Evolutionary conservation across 441 rosid genomes (phyloP).

Genomic region (Pelargonium myrrhifolium): DNA sequence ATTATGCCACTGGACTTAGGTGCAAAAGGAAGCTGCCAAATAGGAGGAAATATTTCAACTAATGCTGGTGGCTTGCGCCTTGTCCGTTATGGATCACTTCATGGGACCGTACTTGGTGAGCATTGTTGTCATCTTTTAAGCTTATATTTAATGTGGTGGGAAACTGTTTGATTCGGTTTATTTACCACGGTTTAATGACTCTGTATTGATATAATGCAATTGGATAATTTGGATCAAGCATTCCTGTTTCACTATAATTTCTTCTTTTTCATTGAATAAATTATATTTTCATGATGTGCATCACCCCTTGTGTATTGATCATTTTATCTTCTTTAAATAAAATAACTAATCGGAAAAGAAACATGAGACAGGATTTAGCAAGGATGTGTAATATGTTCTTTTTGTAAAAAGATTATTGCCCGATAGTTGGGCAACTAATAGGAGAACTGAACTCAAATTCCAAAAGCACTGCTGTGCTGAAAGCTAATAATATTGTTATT

Average conservation of each 20-base stretch:
- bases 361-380: not conserved
- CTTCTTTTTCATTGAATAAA: not conserved
- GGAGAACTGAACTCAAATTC: not conserved
- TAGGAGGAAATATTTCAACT: slow-evolving; percentile 97
- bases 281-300: not conserved
- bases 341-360: not conserved
- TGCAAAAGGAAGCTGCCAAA: slow-evolving; percentile 99
- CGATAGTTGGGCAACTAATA: not conserved
- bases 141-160: slow-evolving; percentile 5
- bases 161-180: slow-evolving; percentile 4
- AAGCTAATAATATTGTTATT: no score
- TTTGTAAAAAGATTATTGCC: not conserved
- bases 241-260: not conserved
- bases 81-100: slow-evolving; percentile 90
- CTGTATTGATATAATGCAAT: not conserved
- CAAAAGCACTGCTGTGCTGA: not conserved
- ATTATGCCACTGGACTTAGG: slow-evolving; percentile 98
- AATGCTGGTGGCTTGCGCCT: slow-evolving; percentile 98
- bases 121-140: not conserved
- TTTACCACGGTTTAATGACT: not conserved
- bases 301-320: not conserved
- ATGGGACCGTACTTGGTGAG: slow-evolving; percentile 77
- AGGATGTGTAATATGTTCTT: not conserved
- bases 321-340: not conserved
- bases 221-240: not conserved